Base-by-base conservation (phyloP, 2,329 filamentous ascomycete genomes). In the Colletotrichum melonis region DNA sequence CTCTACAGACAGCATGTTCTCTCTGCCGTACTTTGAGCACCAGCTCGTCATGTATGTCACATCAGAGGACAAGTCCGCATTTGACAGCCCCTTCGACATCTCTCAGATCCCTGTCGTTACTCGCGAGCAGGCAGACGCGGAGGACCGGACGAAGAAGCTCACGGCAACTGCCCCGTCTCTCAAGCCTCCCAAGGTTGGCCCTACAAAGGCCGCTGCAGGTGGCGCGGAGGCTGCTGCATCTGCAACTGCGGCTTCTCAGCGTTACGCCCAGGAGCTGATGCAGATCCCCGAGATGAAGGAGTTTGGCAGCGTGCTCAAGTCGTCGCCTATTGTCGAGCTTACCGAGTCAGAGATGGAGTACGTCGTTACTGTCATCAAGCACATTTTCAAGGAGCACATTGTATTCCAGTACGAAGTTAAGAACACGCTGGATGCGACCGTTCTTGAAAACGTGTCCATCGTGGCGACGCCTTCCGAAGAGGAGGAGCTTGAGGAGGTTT, bases 301-400 rank as follows among this genome's bases (percentile, higher is more conserved):
- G 76, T 98, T 98, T 82, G 97, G 97, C 78, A 89, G 89, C 76
- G 91, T 98, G 14, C 93, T 99, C 87, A 98, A 98, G 86, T 98
- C 95, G 56, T 97, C 95, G 72, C 84, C 91, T 30, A 86, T 93
- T 63, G 91, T 97, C 77, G 96, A 98, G 84, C 92, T 99, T 75
- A 98, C 97, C 22, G 97, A 99, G 83, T 94, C 95, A 66, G 97
- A 98, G 85, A 98, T 96, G 24, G 97, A 99, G 84, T 99, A 99
- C 79, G 95, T 98, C 63, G 97, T 99, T 74, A 92, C 90, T 46
- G 92, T 97, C 26, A 90, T 98, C 84, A 99, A 99, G 88, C 97
- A 99, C 82, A 92, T 99, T 79, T 99, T 98, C 92, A 97, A 97
- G 86, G 94, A 98, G 82, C 94, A 98, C 80, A 88, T 99, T 80